Percentiles rank a stretch among this genome's conserved stretches.
Conservation (phyloP, 1,284 basidiomycete species). For the Albatrellus sp. region DNA sequence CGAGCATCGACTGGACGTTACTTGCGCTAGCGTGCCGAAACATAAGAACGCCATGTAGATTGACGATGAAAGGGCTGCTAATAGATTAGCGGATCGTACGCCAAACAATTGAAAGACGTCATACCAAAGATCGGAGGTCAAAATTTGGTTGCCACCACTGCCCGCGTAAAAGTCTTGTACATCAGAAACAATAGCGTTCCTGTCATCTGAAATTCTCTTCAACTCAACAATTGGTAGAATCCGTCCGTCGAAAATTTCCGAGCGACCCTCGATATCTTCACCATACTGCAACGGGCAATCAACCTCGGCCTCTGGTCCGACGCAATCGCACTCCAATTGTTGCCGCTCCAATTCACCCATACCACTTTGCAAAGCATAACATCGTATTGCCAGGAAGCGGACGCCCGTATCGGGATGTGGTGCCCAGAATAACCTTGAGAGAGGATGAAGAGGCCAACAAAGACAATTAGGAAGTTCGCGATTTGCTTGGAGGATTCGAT, state of each 20-base stretch:
- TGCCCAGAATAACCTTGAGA: slow-evolving; percentile 44
- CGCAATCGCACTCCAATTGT: slow-evolving; percentile 43
- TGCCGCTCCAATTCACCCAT: slow-evolving; percentile 70
- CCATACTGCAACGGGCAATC: slow-evolving; percentile 50
- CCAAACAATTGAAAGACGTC: slow-evolving; percentile 14
- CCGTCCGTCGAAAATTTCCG: slow-evolving; percentile 59
- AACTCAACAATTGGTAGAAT: slow-evolving; percentile 60
- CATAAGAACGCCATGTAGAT: slow-evolving; percentile 56
- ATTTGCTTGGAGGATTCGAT: slow-evolving; percentile 67
- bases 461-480: slow-evolving; percentile 48
- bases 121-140: slow-evolving; percentile 40
- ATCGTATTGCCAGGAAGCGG: slow-evolving; percentile 62
- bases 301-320: slow-evolving; percentile 43
- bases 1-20: slow-evolving; percentile 28
- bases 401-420: slow-evolving; percentile 50
- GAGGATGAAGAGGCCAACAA: slow-evolving; percentile 53
- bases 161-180: slow-evolving; percentile 33
- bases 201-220: slow-evolving; percentile 41
- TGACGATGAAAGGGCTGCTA: slow-evolving; percentile 38
- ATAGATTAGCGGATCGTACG: slow-evolving; percentile 13
- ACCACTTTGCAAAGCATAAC: slow-evolving; percentile 61
- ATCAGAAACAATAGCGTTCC: slow-evolving; percentile 32
- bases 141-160: slow-evolving; percentile 27
- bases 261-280: slow-evolving; percentile 28
- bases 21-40: slow-evolving; percentile 19